These are phyloP conservation scores for Entomortierella chlamydospora DNA, from an alignment of 192 early-diverging fungal genomes.

Conservation along the genomic window DNA sequence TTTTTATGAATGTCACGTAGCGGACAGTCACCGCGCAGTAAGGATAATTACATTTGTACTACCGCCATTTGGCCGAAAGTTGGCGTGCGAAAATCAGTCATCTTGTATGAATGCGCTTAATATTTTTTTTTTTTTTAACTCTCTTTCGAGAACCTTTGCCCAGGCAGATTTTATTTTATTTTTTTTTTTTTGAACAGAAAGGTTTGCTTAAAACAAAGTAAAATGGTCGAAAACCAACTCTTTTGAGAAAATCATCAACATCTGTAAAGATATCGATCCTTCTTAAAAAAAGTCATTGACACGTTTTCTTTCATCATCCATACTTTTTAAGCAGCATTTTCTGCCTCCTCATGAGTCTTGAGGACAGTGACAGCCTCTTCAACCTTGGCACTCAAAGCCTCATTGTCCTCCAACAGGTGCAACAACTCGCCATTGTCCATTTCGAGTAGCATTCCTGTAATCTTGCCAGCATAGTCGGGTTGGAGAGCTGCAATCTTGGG, in stretches of 20 bases:
- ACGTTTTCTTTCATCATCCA: neutral
- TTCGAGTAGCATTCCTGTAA: conserved; percentile 98
- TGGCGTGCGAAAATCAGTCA: too few species aligned
- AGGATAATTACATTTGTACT: neutral
- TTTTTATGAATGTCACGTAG: too few species aligned
- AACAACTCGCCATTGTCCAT: conserved; percentile 97
- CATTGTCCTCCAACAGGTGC: conserved; percentile 83
- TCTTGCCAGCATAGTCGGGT: conserved; percentile 88
- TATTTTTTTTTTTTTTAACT: conserved; percentile 6
- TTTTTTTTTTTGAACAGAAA: neutral
- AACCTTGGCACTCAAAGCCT: conserved; percentile 55
- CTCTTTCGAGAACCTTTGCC: conserved; percentile 32
- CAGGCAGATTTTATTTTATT: conserved; percentile 5
- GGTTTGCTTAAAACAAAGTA: too few species aligned
- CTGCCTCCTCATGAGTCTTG: conserved; percentile 26
- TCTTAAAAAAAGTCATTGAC: too few species aligned
- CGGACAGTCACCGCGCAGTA: too few species aligned
- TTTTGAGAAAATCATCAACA: too few species aligned
- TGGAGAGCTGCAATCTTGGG: conserved; percentile 80
- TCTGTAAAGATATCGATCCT: too few species aligned
- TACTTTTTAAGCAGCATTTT: conserved; percentile 12
- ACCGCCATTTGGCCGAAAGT: conserved; percentile 1
- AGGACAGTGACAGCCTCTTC: conserved; percentile 37
- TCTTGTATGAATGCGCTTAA: too few species aligned
- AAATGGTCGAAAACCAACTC: neutral